Evolutionary conservation across 768 basidiomycete species (phyloP).

Genomic region (Amanita muscaria): DNA sequence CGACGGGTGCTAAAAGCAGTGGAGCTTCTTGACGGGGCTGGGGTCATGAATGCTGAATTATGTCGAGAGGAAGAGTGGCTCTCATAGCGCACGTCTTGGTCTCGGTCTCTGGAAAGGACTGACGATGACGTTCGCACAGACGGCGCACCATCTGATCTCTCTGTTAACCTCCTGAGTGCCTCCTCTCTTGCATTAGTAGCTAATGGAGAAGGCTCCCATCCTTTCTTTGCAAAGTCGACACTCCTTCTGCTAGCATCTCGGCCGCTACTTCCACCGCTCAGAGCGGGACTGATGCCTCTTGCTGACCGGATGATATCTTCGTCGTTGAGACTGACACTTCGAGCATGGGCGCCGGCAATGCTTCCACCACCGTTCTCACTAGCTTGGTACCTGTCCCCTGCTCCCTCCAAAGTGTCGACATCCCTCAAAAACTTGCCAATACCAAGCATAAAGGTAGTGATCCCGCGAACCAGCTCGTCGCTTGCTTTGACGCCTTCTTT

Average conservation of each 20-base stretch:
- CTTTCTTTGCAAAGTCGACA: slow-evolving; percentile 43
- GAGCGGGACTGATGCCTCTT: slow-evolving; percentile 23
- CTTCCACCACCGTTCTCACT: slow-evolving; percentile 19
- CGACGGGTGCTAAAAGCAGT: slow-evolving; percentile 31
- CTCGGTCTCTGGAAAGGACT: slow-evolving; percentile 17
- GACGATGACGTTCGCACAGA: slow-evolving; percentile 27
- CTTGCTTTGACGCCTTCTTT: slow-evolving; percentile 62
- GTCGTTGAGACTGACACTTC: slow-evolving; percentile 49
- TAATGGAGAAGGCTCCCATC: slow-evolving; percentile 30
- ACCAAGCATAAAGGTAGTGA: slow-evolving; percentile 71
- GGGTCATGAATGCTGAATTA: slow-evolving; percentile 5
- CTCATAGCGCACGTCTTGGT: slow-evolving; percentile 13
- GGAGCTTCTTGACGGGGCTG: slow-evolving; percentile 12
- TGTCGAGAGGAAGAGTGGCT: slow-evolving; percentile 19
- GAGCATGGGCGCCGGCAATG: slow-evolving; percentile 33
- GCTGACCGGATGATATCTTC: slow-evolving; percentile 23
- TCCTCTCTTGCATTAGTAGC: slow-evolving; percentile 30
- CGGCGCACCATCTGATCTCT: slow-evolving; percentile 27
- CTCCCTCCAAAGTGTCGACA: slow-evolving; percentile 22
- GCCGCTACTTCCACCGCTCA: slow-evolving; percentile 9
- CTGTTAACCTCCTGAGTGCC: slow-evolving; percentile 26
- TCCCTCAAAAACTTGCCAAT: slow-evolving; percentile 65
- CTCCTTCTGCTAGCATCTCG: slow-evolving; percentile 33
- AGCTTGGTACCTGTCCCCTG: neutral
- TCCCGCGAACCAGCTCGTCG: slow-evolving; percentile 69